Base-by-base conservation (phyloP, 805 yeast genomes). In the Teunomyces lycoperdinae region DNA sequence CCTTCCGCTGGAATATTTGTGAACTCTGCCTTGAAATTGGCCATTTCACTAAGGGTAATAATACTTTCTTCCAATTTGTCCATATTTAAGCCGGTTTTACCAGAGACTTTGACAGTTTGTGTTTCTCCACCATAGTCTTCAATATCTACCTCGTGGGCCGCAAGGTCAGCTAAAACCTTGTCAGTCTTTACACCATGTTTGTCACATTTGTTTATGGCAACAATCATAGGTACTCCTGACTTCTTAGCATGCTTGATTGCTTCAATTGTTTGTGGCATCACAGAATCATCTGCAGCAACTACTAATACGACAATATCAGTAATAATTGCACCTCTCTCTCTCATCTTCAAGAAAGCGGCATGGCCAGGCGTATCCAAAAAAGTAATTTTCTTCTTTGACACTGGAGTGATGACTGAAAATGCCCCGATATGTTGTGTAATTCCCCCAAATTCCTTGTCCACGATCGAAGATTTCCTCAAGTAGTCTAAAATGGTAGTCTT, bases 351-450 rank as follows among this genome's bases (percentile, higher is more conserved):
- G 62, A 94, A 94, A 0, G 98, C 98, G 9, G 97, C 95, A 69
- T 94, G 99, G 0, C 99, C 99, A 0, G 99, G 99, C 0, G 99
- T 94, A 65, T 94, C 99, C 51, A 94, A 75, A 55, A 94, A 92
- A 0, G 98, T 92, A 53, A 94, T 88, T 36, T 72, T 72, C 62
- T 85, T 86, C 58, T 85, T 83, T 0, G 94, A 79, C 1, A 78
- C 63, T 0, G 94, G 91, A 0, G 96, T 80, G n/a, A 74, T 73
- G 20, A 92, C 94, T 11, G 92, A 85, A 58, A 94, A 94, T 0
- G 99, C 98, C 64, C 99, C 99, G 48, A 94, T 94, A 63, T 90
- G 97, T 65, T 94, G 99, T 0, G 99, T 94, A 44, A 94, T 94
- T 14, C 99, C 98, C 46, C 99, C 99, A 64, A 83, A 87, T 63